Percentiles rank a stretch among this genome's conserved stretches.
Conservation (phyloP, 2,329 filamentous ascomycete genomes). For the Scopulariopsis brevicaulis region DNA sequence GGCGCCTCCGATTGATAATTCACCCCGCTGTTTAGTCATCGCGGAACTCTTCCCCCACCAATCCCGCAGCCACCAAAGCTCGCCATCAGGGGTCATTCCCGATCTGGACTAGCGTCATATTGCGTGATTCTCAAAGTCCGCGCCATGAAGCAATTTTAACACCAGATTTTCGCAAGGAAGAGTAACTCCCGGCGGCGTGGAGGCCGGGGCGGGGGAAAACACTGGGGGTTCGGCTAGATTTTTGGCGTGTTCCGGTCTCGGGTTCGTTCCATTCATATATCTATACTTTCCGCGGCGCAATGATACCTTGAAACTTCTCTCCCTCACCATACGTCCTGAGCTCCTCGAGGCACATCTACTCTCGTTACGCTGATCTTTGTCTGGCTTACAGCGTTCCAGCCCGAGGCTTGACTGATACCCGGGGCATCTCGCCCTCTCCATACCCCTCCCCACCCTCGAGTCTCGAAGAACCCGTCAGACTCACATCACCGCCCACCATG, state of each 20-base stretch:
- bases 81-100: neutral
- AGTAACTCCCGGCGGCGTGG: neutral
- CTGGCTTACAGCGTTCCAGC: neutral
- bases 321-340: neutral
- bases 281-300: neutral
- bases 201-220: neutral
- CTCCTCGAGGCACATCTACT: neutral
- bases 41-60: neutral
- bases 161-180: neutral
- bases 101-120: slow-evolving; percentile 2
- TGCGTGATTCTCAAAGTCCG: slow-evolving; percentile 3
- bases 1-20: neutral
- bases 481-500: slow-evolving; percentile 3
- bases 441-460: neutral
- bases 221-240: neutral
- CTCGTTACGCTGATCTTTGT: neutral
- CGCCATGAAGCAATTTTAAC: slow-evolving; percentile 4
- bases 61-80: neutral
- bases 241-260: neutral
- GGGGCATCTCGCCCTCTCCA: neutral
- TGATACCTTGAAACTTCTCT: neutral
- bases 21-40: neutral
- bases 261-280: neutral
- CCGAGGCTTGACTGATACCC: neutral
- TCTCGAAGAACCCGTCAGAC: neutral